These are phyloP conservation scores for Fraxinus albicans DNA, from an alignment of 305 asterid genomes.

Conservation along the genomic window DNA sequence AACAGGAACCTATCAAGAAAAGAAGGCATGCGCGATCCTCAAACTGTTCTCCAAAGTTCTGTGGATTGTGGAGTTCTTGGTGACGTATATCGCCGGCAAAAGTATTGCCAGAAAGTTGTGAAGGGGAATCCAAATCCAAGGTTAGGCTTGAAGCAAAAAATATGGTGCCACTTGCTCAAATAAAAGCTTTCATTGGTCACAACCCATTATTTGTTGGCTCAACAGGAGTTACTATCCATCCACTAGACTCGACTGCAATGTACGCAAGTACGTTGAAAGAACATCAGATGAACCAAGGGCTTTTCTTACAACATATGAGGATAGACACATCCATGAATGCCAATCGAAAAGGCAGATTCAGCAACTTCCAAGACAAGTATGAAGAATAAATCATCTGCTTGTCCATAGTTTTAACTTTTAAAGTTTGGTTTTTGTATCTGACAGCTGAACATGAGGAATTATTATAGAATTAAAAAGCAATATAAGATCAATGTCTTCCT, in stretches of 20 bases:
- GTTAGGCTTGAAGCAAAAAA: constrained; percentile 27
- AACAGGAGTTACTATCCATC: constrained; percentile 86
- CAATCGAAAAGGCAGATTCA: constrained; percentile 32
- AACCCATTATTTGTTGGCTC: constrained; percentile 15
- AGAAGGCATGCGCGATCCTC: constrained; percentile 41
- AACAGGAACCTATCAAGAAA: constrained; percentile 27
- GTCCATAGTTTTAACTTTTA: not conserved
- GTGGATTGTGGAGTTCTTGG: constrained; percentile 42
- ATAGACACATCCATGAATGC: constrained; percentile 72
- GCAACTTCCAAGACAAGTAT: constrained; percentile 39
- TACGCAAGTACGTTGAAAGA: constrained; percentile 72
- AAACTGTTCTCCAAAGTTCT: constrained; percentile 32
- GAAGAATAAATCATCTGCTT: constrained; percentile 27
- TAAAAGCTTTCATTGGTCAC: not conserved
- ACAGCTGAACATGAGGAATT: not conserved
- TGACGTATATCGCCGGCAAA: constrained; percentile 92
- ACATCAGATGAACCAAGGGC: constrained; percentile 58
- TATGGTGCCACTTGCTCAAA: not conserved
- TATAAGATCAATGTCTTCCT: not conserved
- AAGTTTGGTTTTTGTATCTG: not conserved
- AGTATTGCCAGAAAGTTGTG: constrained; percentile 88
- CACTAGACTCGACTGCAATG: constrained; percentile 67
- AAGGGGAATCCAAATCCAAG: constrained; percentile 81
- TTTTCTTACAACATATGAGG: constrained; percentile 74
- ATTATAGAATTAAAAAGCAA: not conserved